Evolutionary conservation across 768 basidiomycete species (phyloP).

Genomic region (Plicaturopsis crispa): DNA sequence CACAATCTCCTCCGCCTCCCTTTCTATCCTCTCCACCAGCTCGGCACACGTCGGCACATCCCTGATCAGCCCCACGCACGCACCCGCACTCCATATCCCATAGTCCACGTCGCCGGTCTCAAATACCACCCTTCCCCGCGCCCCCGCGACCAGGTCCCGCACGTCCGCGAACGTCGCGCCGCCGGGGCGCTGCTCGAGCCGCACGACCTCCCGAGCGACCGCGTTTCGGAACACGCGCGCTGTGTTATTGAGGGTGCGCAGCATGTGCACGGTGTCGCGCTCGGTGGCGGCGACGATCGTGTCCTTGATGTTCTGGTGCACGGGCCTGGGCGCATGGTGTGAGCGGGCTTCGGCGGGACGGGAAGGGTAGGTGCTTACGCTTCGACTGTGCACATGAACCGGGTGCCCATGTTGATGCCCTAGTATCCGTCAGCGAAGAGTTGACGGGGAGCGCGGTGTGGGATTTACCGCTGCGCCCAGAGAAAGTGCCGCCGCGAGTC

Average conservation of each 20-base stretch:
- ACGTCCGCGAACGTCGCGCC: conserved; percentile 87
- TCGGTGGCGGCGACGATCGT: conserved; percentile 81
- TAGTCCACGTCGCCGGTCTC: conserved; percentile 80
- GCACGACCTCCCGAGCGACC: conserved; percentile 81
- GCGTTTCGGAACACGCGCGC: conserved; percentile 85
- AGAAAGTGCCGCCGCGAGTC: conserved; percentile 74
- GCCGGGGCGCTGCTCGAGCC: conserved; percentile 69
- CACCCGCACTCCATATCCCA: conserved; percentile 78
- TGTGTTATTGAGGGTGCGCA: conserved; percentile 80
- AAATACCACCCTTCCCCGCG: conserved; percentile 65
- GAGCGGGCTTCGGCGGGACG: background rate
- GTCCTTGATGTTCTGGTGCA: conserved; percentile 86
- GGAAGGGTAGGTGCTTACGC: conserved; percentile 32
- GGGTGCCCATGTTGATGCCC: conserved; percentile 89
- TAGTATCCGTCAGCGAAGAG: conserved; percentile 18
- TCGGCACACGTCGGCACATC: conserved; percentile 81
- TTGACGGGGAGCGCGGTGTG: background rate
- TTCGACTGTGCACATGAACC: conserved; percentile 91
- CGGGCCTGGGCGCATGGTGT: conserved; percentile 33
- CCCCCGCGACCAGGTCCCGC: conserved; percentile 67
- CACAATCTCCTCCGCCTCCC: conserved; percentile 66
- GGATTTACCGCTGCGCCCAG: conserved; percentile 69
- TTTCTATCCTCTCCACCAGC: conserved; percentile 61
- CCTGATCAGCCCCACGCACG: conserved; percentile 63
- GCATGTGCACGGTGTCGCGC: conserved; percentile 81